Percentiles rank a stretch among this genome's conserved stretches.
phyloP scores from a whole-genome alignment of 176 grass and related monocot species.

The Lolium multiflorum region DNA sequence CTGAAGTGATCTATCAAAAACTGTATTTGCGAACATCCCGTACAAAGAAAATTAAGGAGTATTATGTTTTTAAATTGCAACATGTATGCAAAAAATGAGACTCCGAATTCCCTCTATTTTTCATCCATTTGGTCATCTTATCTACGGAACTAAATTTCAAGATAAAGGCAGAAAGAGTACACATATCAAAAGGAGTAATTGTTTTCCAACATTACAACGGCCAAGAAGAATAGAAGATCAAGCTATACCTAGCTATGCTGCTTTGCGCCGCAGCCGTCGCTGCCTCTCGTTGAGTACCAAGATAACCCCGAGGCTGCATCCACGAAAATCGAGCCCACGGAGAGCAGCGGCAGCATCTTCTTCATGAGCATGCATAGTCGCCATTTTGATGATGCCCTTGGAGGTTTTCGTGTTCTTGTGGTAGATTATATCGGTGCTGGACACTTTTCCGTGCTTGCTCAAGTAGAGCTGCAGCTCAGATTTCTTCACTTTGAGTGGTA shows the following conservation, averaged over 20 bases:
- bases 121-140: neutral
- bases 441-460: neutral
- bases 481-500: neutral
- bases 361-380: neutral
- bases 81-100: neutral
- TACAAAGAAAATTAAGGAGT: no score
- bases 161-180: neutral
- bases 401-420: no score
- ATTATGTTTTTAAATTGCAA: no score
- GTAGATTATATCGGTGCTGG: neutral
- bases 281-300: neutral
- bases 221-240: neutral
- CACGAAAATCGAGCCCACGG: neutral
- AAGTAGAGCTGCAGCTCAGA: neutral
- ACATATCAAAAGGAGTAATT: neutral
- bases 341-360: neutral
- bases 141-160: neutral
- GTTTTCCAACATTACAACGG: neutral
- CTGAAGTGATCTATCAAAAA: neutral
- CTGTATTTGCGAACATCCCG: neutral
- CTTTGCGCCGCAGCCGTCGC: neutral
- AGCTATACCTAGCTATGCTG: neutral
- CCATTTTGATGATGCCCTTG: neutral
- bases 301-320: neutral
- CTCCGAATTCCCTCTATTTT: neutral